Conservation (phyloP, 2,329 filamentous ascomycete genomes). For the Pestalotiopsis sp. region DNA sequence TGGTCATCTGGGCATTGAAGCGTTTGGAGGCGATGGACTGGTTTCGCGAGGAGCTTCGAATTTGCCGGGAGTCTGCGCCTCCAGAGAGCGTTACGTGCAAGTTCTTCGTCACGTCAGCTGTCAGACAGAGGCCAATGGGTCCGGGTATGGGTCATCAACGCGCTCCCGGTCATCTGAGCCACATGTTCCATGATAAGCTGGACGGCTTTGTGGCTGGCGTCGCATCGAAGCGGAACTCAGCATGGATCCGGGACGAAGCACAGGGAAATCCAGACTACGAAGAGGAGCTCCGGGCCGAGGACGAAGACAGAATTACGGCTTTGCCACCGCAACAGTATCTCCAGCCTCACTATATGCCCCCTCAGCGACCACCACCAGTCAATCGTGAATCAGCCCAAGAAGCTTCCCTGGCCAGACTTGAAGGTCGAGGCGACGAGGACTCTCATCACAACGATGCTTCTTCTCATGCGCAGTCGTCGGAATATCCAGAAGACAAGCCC, state of each 20-base stretch:
- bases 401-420: conserved; percentile 51
- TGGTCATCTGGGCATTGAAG: conserved; percentile 93
- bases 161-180: conserved; percentile 68
- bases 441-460: conserved; percentile 35
- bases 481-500: conserved; percentile 34
- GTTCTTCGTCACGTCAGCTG: conserved; percentile 87
- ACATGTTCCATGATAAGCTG: conserved; percentile 81
- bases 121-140: conserved; percentile 44
- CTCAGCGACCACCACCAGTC: conserved; percentile 34
- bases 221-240: conserved; percentile 83
- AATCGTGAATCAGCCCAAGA: conserved; percentile 40
- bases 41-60: conserved; percentile 93
- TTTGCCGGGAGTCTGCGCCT: conserved; percentile 87
- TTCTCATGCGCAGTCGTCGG: conserved; percentile 20
- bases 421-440: conserved; percentile 49
- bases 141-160: conserved; percentile 24
- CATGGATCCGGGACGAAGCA: conserved; percentile 80
- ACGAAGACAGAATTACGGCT: conserved; percentile 83
- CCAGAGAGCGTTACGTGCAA: conserved; percentile 89
- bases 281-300: conserved; percentile 76
- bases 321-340: conserved; percentile 72
- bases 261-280: conserved; percentile 79
- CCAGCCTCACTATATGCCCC: conserved; percentile 51
- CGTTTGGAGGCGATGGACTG: conserved; percentile 93
- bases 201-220: conserved; percentile 87